A percentile compares a stretch with the other conserved stretches of the same genome.
These are phyloP conservation scores for Saccharomyces hybrid DNA, from an alignment of 1,139 yeast genomes.

Conservation along the genomic window DNA sequence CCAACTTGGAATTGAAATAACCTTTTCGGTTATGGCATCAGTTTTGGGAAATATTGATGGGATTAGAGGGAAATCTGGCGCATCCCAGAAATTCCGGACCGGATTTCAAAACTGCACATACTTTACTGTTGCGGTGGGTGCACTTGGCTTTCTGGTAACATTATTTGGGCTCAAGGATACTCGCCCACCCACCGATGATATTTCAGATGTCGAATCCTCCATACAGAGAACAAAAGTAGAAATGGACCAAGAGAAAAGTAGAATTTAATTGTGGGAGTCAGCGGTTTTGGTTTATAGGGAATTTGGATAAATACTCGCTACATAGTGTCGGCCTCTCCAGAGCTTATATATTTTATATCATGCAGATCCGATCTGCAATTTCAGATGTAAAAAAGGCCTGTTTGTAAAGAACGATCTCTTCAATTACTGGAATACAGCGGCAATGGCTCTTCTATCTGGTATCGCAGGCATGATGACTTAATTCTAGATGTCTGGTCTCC, in stretches of 20 bases:
- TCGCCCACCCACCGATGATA: neutral
- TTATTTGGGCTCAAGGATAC: constrained; percentile 1
- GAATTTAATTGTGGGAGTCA: neutral
- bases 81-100: constrained; percentile 19
- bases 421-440: too few relatives aligned
- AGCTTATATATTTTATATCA: too few relatives aligned
- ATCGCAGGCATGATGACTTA: too few relatives aligned
- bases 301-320: neutral
- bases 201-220: neutral
- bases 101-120: constrained; percentile 10
- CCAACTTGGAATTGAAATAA: neutral
- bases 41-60: neutral
- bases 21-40: neutral
- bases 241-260: neutral
- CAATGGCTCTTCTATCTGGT: too few relatives aligned
- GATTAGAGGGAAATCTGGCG: constrained; percentile 12
- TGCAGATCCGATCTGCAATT: too few relatives aligned
- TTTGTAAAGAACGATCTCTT: too few relatives aligned
- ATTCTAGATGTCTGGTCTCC: too few relatives aligned
- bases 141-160: constrained; percentile 7
- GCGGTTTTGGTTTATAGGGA: neutral
- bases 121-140: constrained; percentile 9
- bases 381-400: too few relatives aligned
- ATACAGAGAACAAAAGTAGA: neutral
- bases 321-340: too few relatives aligned